Evolutionary conservation across 1,139 yeast genomes (phyloP), one percentile per base, ranked within the genome.

Genomic region (Suhomyces taliae): DNA sequence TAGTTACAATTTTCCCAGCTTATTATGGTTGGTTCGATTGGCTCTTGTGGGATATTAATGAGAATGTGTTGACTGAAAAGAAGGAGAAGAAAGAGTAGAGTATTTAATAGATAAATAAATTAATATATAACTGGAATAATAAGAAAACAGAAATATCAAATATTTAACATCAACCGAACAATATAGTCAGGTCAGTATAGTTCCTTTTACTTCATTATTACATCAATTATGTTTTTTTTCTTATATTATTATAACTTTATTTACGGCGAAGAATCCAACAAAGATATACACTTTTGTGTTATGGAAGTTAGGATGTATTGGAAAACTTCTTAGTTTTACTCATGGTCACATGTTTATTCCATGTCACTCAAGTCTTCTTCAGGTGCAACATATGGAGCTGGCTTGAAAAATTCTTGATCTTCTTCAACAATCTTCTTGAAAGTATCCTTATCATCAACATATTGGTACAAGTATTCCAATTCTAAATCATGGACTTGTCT

Each of bases 401-500:
- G 82, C 61, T 87, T 86, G 76, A 87, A 88, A 60, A 69, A 82
- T 62, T 87, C 87, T 65, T 87, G 90, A 61, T 90, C 97, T 26
- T 75, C 78, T 41, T 65, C 72, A 38, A 90, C 90, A 46, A 82
- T 77, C 27, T 66, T 60, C 55, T 73, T 81, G 64, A 86, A 87
- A 26, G 74, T 72, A 12, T 78, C 88, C 57, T 75, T 77, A 60
- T 90, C 78, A 47, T 81, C 85, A 34, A 88, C 86, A 66, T 82
- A 93, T 57, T 84, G 93, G 51, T 85, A 73, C 66, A 93, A 72
- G 61, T 85, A 93, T 56, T 91, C 97, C 60, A 90, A 71, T 65
- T 93, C 99, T 53, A 93, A 77, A 50, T 93, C 98, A 61, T 93
- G 99, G 29, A 90, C 93, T 64, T 89, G 91, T 76, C 95, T 84